Conservation (phyloP, 192 early-diverging fungal species). For the Coemansia sp. region DNA sequence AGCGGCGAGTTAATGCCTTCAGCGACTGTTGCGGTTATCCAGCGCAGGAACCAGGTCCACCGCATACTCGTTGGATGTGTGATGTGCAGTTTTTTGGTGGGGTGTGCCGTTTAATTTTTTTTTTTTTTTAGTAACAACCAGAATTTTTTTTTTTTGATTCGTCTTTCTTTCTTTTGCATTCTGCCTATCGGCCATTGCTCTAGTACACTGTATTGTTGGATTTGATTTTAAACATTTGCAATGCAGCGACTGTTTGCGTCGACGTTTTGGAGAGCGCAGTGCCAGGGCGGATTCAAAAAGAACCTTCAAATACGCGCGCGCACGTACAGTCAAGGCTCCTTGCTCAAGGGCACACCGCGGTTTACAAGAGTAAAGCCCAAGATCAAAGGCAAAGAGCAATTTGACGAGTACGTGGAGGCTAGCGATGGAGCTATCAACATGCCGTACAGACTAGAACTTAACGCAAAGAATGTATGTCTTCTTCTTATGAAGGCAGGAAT, state of each 20-base stretch:
- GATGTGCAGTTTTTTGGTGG: conserved; percentile 34
- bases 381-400: neutral
- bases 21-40: conserved; percentile 46
- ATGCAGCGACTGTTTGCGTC: conserved; percentile 5
- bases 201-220: neutral
- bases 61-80: conserved; percentile 45
- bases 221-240: neutral
- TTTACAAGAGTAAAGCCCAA: conserved; percentile 38
- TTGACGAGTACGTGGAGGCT: conserved; percentile 8
- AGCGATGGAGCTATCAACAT: neutral
- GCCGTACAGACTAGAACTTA: conserved; percentile 9
- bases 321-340: conserved; percentile 18
- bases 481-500: conserved; percentile 12
- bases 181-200: neutral
- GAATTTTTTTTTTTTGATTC: neutral
- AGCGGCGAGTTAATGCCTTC: too few species aligned
- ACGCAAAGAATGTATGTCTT: conserved; percentile 18
- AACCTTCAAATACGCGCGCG: neutral
- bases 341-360: conserved; percentile 46
- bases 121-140: too few species aligned
- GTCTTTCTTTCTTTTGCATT: neutral
- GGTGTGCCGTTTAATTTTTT: conserved; percentile 10
- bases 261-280: conserved; percentile 8
- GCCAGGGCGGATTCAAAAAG: neutral
- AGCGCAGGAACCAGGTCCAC: conserved; percentile 41